Base-by-base conservation (phyloP, 257 asterid genomes). In the Solanum appendiculatum region DNA sequence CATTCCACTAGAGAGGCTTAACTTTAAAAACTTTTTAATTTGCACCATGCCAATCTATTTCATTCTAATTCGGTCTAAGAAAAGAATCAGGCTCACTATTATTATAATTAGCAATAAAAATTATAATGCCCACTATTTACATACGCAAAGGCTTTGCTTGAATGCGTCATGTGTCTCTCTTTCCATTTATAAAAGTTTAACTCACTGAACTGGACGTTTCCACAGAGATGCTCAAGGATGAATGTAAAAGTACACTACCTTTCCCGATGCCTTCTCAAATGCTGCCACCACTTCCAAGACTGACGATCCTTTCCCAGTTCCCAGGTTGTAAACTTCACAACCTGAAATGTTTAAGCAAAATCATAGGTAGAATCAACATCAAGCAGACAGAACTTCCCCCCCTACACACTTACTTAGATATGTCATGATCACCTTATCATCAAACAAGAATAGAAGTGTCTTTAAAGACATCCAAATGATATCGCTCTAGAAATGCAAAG, bases 281-380 rank as follows among this genome's bases (percentile, higher is more conserved):
- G 99, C 94, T 34, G 95, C 91, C 51, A 97, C 99, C 99, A 97
- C 96, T 94, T 97, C 99, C 94, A 97, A 87, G 33, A 97, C 99
- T 40, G 99, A 96, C 11, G 98, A 94, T 75, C 99, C 99, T 89
- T 93, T 95, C 90, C 99, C 99, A 29, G 99, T 96, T 83, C 99
- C 99, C 91, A 97, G 92, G 90, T 97, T 97, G 92, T 94, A 97
- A 86, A 97, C 99, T 92, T 96, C 99, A 86, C 99, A 96, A 56
- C 99, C 99, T 97, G 93, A 88, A 81, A 85, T 83, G 86, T 78
- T 56, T 48, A 83, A 48, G 39, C 78, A 23, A 64, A 80, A 27
- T 48, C 85, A 48, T 10, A 29, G 68, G 29, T 81, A 81, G 68
- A 81, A 29, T 80, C 66, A 46, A 31, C 68, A 29, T 37, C 31